phyloP scores from a whole-genome alignment of 768 basidiomycete species.

The Kwoniella sp. region DNA sequence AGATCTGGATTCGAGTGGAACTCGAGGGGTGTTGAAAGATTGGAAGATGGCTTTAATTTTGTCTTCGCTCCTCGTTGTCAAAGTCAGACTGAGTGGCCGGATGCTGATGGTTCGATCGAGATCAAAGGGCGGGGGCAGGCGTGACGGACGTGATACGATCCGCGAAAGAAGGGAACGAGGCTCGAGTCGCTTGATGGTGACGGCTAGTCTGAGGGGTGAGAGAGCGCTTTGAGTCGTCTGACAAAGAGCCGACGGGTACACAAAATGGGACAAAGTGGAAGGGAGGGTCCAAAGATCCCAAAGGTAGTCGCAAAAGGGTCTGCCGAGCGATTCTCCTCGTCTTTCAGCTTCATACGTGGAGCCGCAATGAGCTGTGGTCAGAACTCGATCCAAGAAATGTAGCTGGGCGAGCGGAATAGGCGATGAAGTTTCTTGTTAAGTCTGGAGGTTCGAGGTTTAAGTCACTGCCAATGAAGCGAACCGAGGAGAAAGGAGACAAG shows the following conservation, averaged over 20 bases:
- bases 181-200: not conserved
- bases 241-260: not conserved
- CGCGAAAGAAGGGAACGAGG: not conserved
- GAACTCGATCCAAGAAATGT: too few species aligned
- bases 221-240: not conserved
- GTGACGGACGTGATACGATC: not conserved
- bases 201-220: not conserved
- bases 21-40: not conserved
- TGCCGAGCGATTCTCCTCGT: too few species aligned
- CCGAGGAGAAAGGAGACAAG: not conserved
- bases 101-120: not conserved
- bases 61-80: not conserved
- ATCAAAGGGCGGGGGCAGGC: not conserved
- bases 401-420: too few species aligned
- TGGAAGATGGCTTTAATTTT: not conserved
- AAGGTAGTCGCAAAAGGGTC: too few species aligned
- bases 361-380: not conserved
- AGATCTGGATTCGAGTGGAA: not conserved
- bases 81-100: not conserved
- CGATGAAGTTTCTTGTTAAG: too few species aligned
- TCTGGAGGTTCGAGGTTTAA: too few species aligned
- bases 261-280: not conserved
- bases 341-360: too few species aligned
- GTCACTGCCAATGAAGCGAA: not conserved
- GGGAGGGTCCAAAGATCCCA: not conserved